These are phyloP conservation scores for Sphaerobolus stellatus DNA, from an alignment of 1,284 basidiomycete genomes.

Conservation along the genomic window DNA sequence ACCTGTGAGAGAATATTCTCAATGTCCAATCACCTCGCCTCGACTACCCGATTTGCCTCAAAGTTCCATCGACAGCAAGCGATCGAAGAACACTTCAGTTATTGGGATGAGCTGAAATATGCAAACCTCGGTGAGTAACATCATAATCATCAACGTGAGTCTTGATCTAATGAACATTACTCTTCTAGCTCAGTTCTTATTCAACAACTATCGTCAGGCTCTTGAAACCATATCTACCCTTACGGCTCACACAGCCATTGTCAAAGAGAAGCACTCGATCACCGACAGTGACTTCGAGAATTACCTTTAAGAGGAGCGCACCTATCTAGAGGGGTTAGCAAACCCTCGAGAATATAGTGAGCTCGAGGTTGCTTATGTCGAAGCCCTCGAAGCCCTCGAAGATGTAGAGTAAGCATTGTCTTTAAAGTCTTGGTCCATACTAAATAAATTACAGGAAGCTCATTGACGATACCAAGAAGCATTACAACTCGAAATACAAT, in stretches of 20 bases:
- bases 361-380: too few relatives aligned
- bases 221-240: slow-evolving; percentile 11
- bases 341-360: too few relatives aligned
- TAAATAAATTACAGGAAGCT: background rate
- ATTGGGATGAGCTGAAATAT: slow-evolving; percentile 21
- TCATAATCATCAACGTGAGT: background rate
- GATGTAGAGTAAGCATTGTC: slow-evolving; percentile 2
- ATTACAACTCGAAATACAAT: background rate
- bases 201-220: slow-evolving; percentile 22
- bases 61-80: slow-evolving; percentile 28
- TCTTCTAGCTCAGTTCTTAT: slow-evolving; percentile 21
- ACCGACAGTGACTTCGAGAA: slow-evolving; percentile 5
- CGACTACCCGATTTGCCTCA: slow-evolving; percentile 21
- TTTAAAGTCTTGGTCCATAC: background rate
- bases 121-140: slow-evolving; percentile 14
- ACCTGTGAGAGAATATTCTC: slow-evolving; percentile 33
- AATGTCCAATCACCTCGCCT: slow-evolving; percentile 29
- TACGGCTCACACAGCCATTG: background rate
- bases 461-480: background rate
- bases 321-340: slow-evolving; percentile 5
- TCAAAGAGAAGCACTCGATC: slow-evolving; percentile 1
- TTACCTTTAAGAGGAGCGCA: slow-evolving; percentile 4
- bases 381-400: too few relatives aligned
- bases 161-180: background rate
- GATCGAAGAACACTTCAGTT: slow-evolving; percentile 18